Percentiles rank a stretch among this genome's conserved stretches.
phyloP scores from a whole-genome alignment of 805 yeast species.

The Torulaspora indica region DNA sequence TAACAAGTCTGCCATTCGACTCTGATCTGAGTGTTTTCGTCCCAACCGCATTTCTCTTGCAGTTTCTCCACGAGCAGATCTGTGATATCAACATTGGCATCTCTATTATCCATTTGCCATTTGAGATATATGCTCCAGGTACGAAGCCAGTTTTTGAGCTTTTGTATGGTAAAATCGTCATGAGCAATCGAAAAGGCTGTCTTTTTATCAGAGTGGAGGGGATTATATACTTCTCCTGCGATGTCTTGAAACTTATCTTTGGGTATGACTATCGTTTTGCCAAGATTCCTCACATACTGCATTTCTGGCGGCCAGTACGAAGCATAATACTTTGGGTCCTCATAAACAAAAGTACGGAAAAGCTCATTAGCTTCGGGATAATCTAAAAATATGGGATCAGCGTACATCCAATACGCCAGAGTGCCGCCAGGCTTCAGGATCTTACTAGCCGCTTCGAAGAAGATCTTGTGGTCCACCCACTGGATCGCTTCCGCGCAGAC shows the following conservation, averaged over 20 bases:
- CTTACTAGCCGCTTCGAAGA: conserved; percentile 46
- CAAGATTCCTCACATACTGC: conserved; percentile 34
- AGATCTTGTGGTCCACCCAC: conserved; percentile 57
- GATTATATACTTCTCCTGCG: conserved; percentile 35
- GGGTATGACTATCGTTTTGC: conserved; percentile 45
- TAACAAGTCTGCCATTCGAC: conserved; percentile 55
- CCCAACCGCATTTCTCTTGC: conserved; percentile 43
- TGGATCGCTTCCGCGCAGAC: conserved; percentile 73
- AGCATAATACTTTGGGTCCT: conserved; percentile 40
- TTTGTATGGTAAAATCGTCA: conserved; percentile 41
- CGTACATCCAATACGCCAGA: conserved; percentile 67
- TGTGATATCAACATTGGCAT: conserved; percentile 42
- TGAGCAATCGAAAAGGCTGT: conserved; percentile 38
- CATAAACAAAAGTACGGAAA: conserved; percentile 49
- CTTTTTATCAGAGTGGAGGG: conserved; percentile 20
- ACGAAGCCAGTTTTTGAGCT: conserved; percentile 47
- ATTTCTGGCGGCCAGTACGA: conserved; percentile 13
- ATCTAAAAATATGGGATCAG: conserved; percentile 57
- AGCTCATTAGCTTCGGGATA: conserved; percentile 53
- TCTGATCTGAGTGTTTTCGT: conserved; percentile 39
- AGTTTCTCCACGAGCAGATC: conserved; percentile 46
- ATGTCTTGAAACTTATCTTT: conserved; percentile 41
- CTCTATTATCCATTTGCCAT: conserved; percentile 45
- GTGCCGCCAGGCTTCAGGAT: conserved; percentile 57
- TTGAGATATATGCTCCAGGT: conserved; percentile 68